Evolutionary conservation across 2,329 filamentous ascomycete species (phyloP), one percentile per base, ranked within the genome.

Genomic region (Calonectria hawksworthii): DNA sequence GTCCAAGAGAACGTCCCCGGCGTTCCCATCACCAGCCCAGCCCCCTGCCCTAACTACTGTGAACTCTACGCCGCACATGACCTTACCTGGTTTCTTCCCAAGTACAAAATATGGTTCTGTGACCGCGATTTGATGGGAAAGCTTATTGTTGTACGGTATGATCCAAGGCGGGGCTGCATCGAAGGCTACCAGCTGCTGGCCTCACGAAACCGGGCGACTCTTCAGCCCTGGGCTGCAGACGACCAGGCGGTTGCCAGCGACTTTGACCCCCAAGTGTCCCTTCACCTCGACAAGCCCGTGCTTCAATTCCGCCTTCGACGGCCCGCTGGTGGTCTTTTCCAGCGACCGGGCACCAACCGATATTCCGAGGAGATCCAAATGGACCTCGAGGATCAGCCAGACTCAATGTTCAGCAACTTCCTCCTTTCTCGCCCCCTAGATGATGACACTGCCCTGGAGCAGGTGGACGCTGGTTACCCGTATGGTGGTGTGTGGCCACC

Each of bases 41-140:
- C 88, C 9, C 93, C 93, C 9, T 93, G 90, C 80, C 79, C 86
- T 2, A 92, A 89, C 30, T 98, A 93, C 84, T 91, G 91, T 72
- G 89, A 94, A 32, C 90, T 98, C 3, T 98, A 94, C 83, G 86
- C 90, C 52, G 89, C 92, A 26, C 94, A 97, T 82, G 90, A 97
- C 76, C 93, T 94, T 0, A 92, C 93, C 80, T 98, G 96, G 96
- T 98, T 98, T 81, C 88, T 98, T 1, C 89, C 94, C 0, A 92
- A 91, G 67, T 89, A 94, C 82, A 96, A 94, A 84, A 88, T 98
- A 76, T 98, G 96, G 96, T 96, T 98, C 81, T 91, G 92, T 74
- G 95, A 98, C 83, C 89, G 88, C 2, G 90, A 93, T 36, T 89
- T 95, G 63, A 93, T 90, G 2, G 96, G 96, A 0, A 94, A 94